phyloP scores from a whole-genome alignment of 2,329 filamentous ascomycete species.

The Ophiostoma tasmaniense region DNA sequence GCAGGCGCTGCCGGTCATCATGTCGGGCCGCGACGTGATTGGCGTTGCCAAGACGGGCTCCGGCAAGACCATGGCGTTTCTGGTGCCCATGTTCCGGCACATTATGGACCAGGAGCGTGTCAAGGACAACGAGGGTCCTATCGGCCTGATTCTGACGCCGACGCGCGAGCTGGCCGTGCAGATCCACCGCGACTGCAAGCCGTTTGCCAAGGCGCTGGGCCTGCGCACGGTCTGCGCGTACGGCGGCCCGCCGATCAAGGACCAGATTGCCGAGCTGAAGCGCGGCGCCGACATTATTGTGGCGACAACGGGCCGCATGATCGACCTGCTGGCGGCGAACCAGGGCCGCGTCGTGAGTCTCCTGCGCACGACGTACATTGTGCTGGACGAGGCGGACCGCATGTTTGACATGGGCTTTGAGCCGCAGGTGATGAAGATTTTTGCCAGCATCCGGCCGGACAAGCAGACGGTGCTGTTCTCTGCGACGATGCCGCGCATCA shows the following conservation, averaged over 20 bases:
- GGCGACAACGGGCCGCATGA: conserved; percentile 89
- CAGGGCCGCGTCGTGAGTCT: conserved; percentile 90
- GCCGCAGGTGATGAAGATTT: conserved; percentile 94
- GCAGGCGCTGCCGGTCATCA: conserved; percentile 88
- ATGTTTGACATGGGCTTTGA: conserved; percentile 99
- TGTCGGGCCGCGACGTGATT: conserved; percentile 92
- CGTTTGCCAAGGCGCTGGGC: conserved; percentile 79
- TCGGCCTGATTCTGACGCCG: conserved; percentile 84
- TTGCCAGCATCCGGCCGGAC: conserved; percentile 83
- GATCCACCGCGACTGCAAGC: conserved; percentile 90
- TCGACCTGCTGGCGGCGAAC: conserved; percentile 89
- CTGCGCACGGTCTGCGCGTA: conserved; percentile 87
- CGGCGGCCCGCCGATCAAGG: conserved; percentile 89
- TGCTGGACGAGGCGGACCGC: conserved; percentile 92
- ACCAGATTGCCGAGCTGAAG: conserved; percentile 94
- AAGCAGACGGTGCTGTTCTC: conserved; percentile 93
- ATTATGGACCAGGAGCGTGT: conserved; percentile 87
- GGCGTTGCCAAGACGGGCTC: conserved; percentile 97
- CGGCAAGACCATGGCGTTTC: conserved; percentile 91
- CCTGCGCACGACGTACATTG: conserved; percentile 80
- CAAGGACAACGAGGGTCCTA: conserved; percentile 75
- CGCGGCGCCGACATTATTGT: conserved; percentile 92
- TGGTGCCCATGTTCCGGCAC: conserved; percentile 94
- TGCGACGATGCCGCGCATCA: conserved; percentile 88
- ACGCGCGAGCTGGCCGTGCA: conserved; percentile 90